Evolutionary conservation across 2,329 filamentous ascomycete species (phyloP), one percentile per base, ranked within the genome.

Genomic region (Cordyceps farinosa): DNA sequence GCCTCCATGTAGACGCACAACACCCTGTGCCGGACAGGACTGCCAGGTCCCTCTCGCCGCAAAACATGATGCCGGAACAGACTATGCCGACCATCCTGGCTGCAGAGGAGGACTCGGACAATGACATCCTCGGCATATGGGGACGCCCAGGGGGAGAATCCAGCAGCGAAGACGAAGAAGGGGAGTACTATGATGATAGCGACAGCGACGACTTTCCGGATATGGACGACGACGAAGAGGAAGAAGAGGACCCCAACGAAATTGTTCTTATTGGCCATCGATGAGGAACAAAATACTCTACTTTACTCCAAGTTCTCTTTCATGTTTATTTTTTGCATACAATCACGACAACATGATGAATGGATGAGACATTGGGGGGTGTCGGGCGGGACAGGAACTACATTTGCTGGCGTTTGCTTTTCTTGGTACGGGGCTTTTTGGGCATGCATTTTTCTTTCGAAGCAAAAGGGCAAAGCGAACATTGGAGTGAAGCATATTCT

Each of bases 51-150:
- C 74, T 81, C 13, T 79, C 81, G 1, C 80, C 80, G 30, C 67
- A 69, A 17, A 72, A 67, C 22, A 65, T 70, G 50, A 67, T 67
- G 6, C 66, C 69, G 11, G 73, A 73, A 11, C 66, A 69, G 3
- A 68, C 71, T 17, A 64, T 70, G 51, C 63, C 70, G 17, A 67
- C 71, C 34, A 63, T 70, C 1, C 63, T 71, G 5, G 65, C 69
- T n/a, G 70, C 70, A 8, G 73, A 79, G 11, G 76, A 77, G 9
- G 82, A 84, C 17, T 82, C 82, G 0, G 81, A 83, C 22, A 79
- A 81, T 9, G 85, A 86, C 62, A 82, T 88, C 63, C 69, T 88
- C 36, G 81, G 82, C 36, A 81, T 88, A 56, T 88, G 85, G 83
- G 80, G 71, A 52, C 77, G 73, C 10, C 75, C 77, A 13, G 78